Base-by-base conservation (phyloP, 2,329 filamentous ascomycete species). In the Hypoxylon sp. region DNA sequence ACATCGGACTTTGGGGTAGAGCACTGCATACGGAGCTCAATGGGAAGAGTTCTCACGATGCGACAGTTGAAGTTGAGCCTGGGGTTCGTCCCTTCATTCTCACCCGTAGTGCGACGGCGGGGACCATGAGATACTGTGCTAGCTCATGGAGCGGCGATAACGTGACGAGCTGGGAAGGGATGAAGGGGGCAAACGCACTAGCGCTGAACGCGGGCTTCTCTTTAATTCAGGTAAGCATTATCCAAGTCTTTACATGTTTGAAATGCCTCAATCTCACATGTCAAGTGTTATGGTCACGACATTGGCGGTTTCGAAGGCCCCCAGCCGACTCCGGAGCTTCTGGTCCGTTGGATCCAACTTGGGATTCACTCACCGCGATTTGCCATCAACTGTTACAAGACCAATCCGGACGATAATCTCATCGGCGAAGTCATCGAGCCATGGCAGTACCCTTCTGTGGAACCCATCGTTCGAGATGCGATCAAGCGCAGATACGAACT, bases 351-450 rank as follows among this genome's bases (percentile, higher is more conserved):
- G 91, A 84, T 93, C 11, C 91, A 93, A 75, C 84, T 92, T 1
- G 91, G 91, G 5, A 87, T 89, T 66, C 87, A 92, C 79, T 91
- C 90, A 1, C 86, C 89, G 0, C 88, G 91, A 0, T 93, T 93
- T 73, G 89, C 91, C 10, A 93, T 93, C 81, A 93, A 93, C 79
- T 93, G 91, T 79, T 93, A 91, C 86, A 93, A 93, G 81, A 93
- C 91, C 0, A 87, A 86, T 0, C 85, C 87, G 0, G 81, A 86
- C 0, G 89, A 93, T 78, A 92, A 90, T 73, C 83, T 83, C 0
- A 84, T 92, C 25, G 91, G 91, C 6, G 91, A 92, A 37, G 90
- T 93, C 0, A 93, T 93, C 64, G 91, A 93, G 80, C 91, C 91
- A 0, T 93, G 90, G 90, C 92, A 93, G 90, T 91, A 93, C 74